Conservation (phyloP, 2,329 filamentous ascomycete genomes). For the Orbilia javanica region DNA sequence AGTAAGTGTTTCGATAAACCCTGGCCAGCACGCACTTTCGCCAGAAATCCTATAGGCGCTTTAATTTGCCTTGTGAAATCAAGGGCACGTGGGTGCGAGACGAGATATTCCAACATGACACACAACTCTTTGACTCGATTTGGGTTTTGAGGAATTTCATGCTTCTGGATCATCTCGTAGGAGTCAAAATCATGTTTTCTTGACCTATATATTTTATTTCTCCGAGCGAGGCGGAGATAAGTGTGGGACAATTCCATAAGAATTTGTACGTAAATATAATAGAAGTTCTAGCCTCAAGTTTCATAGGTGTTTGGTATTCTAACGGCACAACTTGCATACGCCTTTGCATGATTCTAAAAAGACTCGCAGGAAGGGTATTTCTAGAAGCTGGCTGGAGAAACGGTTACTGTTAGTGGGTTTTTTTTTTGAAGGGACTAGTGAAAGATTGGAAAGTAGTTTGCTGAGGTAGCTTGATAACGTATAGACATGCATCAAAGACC, state of each 20-base stretch:
- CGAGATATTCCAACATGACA: constrained; percentile 25
- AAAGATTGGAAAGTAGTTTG: neutral
- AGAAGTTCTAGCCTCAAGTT: neutral
- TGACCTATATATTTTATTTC: neutral
- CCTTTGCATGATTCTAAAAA: neutral
- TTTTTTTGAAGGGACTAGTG: neutral
- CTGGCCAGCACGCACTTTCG: neutral
- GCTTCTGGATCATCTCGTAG: neutral
- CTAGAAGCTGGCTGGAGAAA: constrained; percentile 4
- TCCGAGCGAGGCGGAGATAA: neutral
- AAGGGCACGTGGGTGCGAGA: constrained; percentile 18
- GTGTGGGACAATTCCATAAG: neutral
- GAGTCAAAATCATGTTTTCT: neutral
- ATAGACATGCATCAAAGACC: neutral
- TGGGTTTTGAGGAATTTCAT: neutral
- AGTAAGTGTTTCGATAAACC: neutral
- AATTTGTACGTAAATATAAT: neutral
- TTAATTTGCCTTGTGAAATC: neutral
- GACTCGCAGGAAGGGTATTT: neutral
- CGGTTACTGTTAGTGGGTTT: neutral
- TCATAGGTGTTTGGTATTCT: neutral
- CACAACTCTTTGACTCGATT: constrained; percentile 1
- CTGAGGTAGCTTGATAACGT: neutral
- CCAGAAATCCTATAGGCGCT: neutral
- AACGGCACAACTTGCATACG: constrained; percentile 11